A percentile compares a stretch with the other conserved stretches of the same genome.
Evolutionary conservation across 1,284 basidiomycete genomes (phyloP).

Genomic region (Sanguinoderma infundibulare): DNA sequence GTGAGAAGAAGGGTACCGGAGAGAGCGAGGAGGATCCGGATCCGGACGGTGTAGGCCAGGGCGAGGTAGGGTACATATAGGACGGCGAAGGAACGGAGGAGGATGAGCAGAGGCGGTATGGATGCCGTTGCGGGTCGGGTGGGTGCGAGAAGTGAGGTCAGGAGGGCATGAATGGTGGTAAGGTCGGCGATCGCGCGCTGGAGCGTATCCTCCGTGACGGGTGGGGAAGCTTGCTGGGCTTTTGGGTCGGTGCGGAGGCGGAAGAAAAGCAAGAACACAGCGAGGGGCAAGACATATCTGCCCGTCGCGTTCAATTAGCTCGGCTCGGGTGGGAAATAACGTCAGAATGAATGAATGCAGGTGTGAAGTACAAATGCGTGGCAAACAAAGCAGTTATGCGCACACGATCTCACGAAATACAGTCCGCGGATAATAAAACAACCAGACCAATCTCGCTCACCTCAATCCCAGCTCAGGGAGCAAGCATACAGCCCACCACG

Average conservation of each 20-base stretch:
- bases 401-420: too few relatives aligned
- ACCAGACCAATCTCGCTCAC: conserved; percentile 41
- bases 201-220: conserved; percentile 67
- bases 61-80: conserved; percentile 65
- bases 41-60: conserved; percentile 57
- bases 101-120: conserved; percentile 33
- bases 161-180: conserved; percentile 54
- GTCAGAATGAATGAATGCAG: background rate
- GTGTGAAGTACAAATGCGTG: background rate
- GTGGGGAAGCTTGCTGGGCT: conserved; percentile 36
- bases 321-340: background rate
- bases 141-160: conserved; percentile 38
- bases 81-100: conserved; percentile 53
- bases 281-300: conserved; percentile 50
- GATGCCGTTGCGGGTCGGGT: conserved; percentile 29
- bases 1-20: conserved; percentile 62
- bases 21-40: conserved; percentile 63
- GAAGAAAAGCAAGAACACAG: conserved; percentile 41
- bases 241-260: conserved; percentile 36
- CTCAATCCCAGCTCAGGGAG: conserved; percentile 58
- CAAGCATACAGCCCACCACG: conserved; percentile 83
- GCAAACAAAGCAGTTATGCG: too few relatives aligned
- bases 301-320: background rate
- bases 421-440: too few relatives aligned
- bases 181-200: conserved; percentile 60